Conservation (phyloP, 2,329 filamentous ascomycete species). For the Cytospora schulzeri region DNA sequence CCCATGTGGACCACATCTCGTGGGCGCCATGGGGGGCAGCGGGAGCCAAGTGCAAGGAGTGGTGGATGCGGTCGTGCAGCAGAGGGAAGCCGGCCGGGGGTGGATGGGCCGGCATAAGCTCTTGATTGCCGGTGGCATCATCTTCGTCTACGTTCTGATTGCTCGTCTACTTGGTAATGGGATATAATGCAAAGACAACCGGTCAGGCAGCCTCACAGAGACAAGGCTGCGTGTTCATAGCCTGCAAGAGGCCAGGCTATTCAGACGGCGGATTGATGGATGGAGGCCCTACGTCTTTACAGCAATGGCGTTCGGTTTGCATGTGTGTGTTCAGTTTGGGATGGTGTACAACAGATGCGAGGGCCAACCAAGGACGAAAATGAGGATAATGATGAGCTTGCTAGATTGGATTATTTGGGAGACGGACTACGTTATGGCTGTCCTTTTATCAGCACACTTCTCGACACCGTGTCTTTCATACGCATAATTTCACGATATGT, state of each 20-base stretch:
- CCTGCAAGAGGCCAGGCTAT: not conserved
- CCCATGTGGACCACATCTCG: slow-evolving; percentile 52
- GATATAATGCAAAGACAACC: slow-evolving; percentile 23
- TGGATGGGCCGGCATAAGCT: slow-evolving; percentile 84
- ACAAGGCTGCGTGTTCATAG: not conserved
- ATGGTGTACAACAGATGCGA: slow-evolving; percentile 1
- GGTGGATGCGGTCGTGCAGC: slow-evolving; percentile 76
- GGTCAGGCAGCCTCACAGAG: not conserved
- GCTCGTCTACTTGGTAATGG: slow-evolving; percentile 69
- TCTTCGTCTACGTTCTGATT: slow-evolving; percentile 83
- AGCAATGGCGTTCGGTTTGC: slow-evolving; percentile 25
- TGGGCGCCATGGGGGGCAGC: slow-evolving; percentile 63
- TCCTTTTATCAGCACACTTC: not conserved
- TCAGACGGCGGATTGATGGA: not conserved
- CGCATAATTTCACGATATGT: not conserved
- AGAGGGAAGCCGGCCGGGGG: slow-evolving; percentile 76
- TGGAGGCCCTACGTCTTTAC: not conserved
- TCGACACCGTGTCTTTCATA: not conserved
- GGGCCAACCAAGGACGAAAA: not conserved
- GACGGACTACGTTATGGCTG: not conserved
- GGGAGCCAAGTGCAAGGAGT: slow-evolving; percentile 68
- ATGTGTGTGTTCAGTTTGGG: slow-evolving; percentile 4
- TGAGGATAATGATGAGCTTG: not conserved
- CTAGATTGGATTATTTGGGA: not conserved
- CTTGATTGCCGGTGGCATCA: slow-evolving; percentile 65